Base-by-base conservation (phyloP, 129 eudicot species). In the Solidago caesia region DNA sequence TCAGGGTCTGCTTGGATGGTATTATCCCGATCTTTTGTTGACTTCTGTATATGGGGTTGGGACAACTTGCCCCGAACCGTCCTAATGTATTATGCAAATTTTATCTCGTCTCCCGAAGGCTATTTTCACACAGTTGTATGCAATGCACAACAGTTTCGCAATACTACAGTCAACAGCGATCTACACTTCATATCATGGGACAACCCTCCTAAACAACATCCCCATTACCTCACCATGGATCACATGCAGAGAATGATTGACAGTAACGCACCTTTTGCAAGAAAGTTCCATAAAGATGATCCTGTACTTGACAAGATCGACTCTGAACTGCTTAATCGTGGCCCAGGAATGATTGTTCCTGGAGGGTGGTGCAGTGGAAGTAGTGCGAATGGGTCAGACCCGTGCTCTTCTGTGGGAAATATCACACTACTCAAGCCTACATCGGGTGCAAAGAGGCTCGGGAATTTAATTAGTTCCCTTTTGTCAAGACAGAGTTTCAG, bases 141-240 rank as follows among this genome's bases (percentile, higher is more conserved):
- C 52, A 89, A 89, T 15, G 77, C 90, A n/a, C 80, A 64, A 3
- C 88, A 87, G 75, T 89, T 89, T 47, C 73, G 71, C 4, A 83
- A 85, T 73, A 87, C 92, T 15, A 84, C 92, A 0, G 83, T 89
- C 60, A 86, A 84, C 79, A 77, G 62, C 49, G 96, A 89, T 70
- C 92, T 89, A 59, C 96, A 89, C 78, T 89, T 71, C 80, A 89
- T 89, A 49, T 72, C 96, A 4, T 89, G 96, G 96, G 96, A 89
- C 77, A 81, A 83, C 51, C 96, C 96, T 5, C 96, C 96, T 2
- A 81, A 83, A 78, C 96, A 89, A 74, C 96, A 89, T 29, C 96
- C 96, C 5, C 89, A 80, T 63, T 62, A 82, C 84, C 84, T 89
- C 46, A 77, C 71, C 8, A 10, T 53, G 0, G 75, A 85, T 42